Evolutionary conservation across 2,329 filamentous ascomycete species (phyloP).

Genomic region (Neofusicoccum parvum): DNA sequence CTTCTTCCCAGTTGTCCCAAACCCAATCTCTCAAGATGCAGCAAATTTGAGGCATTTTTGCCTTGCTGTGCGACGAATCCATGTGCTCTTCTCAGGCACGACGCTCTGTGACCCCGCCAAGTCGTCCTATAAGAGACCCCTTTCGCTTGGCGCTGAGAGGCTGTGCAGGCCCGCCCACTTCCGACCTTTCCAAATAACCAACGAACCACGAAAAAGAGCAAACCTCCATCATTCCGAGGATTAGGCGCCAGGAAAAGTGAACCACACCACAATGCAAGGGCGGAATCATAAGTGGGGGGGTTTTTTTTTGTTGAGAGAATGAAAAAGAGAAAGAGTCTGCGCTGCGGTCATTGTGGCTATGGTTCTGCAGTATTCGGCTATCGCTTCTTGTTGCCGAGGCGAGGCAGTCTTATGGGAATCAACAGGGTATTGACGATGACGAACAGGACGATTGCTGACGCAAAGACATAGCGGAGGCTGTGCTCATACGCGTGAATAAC

Average conservation of each 20-base stretch:
- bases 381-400: constrained; percentile 43
- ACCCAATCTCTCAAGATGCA: not conserved
- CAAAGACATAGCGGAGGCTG: constrained; percentile 46
- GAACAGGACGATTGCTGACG: constrained; percentile 47
- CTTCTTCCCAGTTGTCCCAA: not conserved
- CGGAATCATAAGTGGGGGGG: not conserved
- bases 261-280: constrained; percentile 6
- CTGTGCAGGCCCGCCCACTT: not conserved
- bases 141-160: constrained; percentile 1
- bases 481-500: constrained; percentile 43
- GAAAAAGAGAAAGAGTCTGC: not conserved
- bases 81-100: not conserved
- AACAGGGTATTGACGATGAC: constrained; percentile 55
- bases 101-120: not conserved
- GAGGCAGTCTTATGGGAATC: constrained; percentile 57
- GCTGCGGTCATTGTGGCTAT: not conserved
- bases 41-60: constrained; percentile 11
- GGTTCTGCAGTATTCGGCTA: not conserved
- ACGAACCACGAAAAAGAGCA: not conserved
- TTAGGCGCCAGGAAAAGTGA: not conserved
- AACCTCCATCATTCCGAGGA: not conserved
- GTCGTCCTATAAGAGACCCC: not conserved
- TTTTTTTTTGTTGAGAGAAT: not conserved
- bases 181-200: not conserved
- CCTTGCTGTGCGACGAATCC: not conserved